These are phyloP conservation scores for Nicotiana paniculata DNA, from an alignment of 257 asterid species.

Conservation along the genomic window DNA sequence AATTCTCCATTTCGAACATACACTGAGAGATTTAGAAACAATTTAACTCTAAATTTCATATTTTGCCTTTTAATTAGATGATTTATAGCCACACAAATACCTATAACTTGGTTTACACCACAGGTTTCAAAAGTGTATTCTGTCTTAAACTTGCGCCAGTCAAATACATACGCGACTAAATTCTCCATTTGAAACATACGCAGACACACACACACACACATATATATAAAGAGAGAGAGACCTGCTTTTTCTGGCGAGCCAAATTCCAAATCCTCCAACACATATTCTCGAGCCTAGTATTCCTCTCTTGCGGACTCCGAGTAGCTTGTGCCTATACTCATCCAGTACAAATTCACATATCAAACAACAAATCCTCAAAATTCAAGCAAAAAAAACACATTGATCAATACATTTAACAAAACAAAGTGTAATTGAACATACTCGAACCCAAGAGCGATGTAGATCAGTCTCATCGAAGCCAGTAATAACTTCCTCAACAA, in stretches of 20 bases:
- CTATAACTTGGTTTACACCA: too few relatives aligned
- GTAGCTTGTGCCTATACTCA: conserved; percentile 82
- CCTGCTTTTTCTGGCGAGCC: conserved; percentile 99
- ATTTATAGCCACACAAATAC: too few relatives aligned
- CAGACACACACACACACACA: background rate
- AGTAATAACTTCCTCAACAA: conserved; percentile 85
- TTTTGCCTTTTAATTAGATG: too few relatives aligned
- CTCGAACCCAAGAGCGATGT: conserved; percentile 88
- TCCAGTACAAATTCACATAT: conserved; percentile 1
- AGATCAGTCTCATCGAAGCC: conserved; percentile 98
- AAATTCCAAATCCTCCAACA: conserved; percentile 99
- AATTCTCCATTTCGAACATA: too few relatives aligned
- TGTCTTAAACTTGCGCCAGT: too few relatives aligned
- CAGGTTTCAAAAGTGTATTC: too few relatives aligned
- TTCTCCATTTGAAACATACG: too few relatives aligned
- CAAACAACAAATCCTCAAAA: background rate
- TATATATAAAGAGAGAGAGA: background rate
- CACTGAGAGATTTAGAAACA: too few relatives aligned
- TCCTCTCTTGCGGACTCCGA: conserved; percentile 88
- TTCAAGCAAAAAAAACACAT: background rate
- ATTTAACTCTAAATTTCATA: too few relatives aligned
- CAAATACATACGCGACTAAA: too few relatives aligned
- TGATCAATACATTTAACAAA: background rate
- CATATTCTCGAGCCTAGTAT: conserved; percentile 91
- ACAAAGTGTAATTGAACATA: conserved; percentile 24